Percentiles rank a stretch among this genome's conserved stretches.
phyloP scores from a whole-genome alignment of 2,329 filamentous ascomycete species.

The Thielaviopsis musarum region DNA sequence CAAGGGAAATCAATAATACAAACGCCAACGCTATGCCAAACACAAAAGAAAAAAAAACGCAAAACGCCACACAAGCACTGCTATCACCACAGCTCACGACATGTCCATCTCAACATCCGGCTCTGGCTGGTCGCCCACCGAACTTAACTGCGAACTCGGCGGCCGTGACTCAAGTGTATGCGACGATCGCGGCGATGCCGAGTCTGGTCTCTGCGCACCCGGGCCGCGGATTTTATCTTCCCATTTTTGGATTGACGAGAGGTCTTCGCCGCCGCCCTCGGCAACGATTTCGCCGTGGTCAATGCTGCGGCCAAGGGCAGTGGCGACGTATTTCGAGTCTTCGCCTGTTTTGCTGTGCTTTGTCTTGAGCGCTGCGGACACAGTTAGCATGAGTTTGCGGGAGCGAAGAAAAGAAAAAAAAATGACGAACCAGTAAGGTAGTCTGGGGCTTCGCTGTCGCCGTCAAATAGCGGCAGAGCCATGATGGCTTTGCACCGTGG shows the following conservation, averaged over 20 bases:
- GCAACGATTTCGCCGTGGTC: constrained; percentile 59
- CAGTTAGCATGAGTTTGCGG: constrained; percentile 9
- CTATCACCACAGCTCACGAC: constrained; percentile 11
- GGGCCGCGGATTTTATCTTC: constrained; percentile 23
- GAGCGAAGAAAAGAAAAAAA: neutral
- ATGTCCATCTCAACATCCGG: constrained; percentile 28
- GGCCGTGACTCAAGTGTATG: constrained; percentile 23
- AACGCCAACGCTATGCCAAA: constrained; percentile 30
- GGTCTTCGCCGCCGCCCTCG: constrained; percentile 49
- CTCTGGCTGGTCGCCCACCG: constrained; percentile 31
- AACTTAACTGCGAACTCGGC: constrained; percentile 39
- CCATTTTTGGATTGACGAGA: constrained; percentile 53
- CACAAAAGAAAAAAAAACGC: neutral
- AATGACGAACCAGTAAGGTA: constrained; percentile 44
- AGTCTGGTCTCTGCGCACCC: constrained; percentile 10
- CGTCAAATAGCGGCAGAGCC: constrained; percentile 60
- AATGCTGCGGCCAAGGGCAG: constrained; percentile 56
- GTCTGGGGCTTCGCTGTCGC: constrained; percentile 46
- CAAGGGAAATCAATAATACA: constrained; percentile 1
- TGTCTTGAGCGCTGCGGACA: constrained; percentile 55
- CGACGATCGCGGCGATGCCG: neutral
- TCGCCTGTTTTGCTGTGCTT: constrained; percentile 83
- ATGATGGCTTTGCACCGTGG: constrained; percentile 62
- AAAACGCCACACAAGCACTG: neutral
- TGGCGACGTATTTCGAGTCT: constrained; percentile 71